These are phyloP conservation scores for Striga asiatica DNA, from an alignment of 257 asterid genomes.

Conservation along the genomic window DNA sequence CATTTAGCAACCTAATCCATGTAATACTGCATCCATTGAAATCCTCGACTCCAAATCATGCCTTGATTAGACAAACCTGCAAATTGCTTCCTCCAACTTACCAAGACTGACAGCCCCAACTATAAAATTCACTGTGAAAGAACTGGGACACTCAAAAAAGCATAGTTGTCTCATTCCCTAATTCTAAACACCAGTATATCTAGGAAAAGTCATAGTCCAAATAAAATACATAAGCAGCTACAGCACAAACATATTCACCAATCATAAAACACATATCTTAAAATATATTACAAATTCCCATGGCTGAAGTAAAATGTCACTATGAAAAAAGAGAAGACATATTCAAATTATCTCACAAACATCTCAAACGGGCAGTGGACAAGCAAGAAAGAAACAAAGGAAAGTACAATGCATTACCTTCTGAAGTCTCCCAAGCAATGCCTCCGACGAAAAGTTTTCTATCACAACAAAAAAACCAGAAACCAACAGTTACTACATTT, in stretches of 20 bases:
- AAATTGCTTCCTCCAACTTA: neutral
- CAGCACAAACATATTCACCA: neutral
- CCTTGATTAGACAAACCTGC: neutral
- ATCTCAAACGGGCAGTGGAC: no score
- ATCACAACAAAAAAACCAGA: constrained; percentile 57
- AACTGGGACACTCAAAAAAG: neutral
- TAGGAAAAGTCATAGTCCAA: no score
- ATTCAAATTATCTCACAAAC: neutral
- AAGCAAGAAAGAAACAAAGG: neutral
- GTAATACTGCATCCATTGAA: no score
- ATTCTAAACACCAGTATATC: no score
- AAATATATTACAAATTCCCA: neutral
- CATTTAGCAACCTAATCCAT: no score
- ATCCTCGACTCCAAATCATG: constrained; percentile 1
- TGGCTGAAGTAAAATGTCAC: no score
- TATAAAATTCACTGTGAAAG: neutral
- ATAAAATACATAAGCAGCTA: no score
- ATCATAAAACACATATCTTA: no score
- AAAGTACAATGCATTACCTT: constrained; percentile 50
- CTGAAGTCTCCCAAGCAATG: constrained; percentile 99
- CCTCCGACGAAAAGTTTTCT: constrained; percentile 99
- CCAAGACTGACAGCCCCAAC: neutral
- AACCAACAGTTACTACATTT: constrained; percentile 44
- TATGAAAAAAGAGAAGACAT: neutral
- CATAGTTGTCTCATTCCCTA: neutral